Evolutionary conservation across 2,329 filamentous ascomycete genomes (phyloP).

Genomic region (Exophiala calicioides): DNA sequence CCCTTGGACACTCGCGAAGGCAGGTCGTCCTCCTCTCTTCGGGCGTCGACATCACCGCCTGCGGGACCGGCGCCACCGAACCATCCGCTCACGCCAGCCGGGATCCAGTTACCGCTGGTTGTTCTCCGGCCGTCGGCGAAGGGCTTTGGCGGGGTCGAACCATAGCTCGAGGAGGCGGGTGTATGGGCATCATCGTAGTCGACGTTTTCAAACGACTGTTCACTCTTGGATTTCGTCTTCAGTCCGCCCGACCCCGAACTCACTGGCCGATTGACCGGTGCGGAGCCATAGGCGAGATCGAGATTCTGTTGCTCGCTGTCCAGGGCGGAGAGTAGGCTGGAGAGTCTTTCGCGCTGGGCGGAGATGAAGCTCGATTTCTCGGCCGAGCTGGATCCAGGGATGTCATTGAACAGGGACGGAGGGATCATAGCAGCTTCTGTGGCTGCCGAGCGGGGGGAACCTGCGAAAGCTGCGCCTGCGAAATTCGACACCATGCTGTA

Average conservation of each 20-base stretch:
- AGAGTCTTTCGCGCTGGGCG: slow-evolving; percentile 75
- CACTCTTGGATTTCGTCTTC: slow-evolving; percentile 70
- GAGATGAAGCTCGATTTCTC: slow-evolving; percentile 74
- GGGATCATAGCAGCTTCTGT: slow-evolving; percentile 26
- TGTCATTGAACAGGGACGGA: slow-evolving; percentile 68
- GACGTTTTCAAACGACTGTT: slow-evolving; percentile 86
- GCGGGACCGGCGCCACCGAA: slow-evolving; percentile 18
- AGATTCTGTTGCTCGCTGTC: slow-evolving; percentile 74
- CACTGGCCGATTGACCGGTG: slow-evolving; percentile 29
- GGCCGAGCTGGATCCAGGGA: slow-evolving; percentile 55
- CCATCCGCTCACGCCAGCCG: slow-evolving; percentile 25
- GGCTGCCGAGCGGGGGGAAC: slow-evolving; percentile 16
- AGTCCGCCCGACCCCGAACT: slow-evolving; percentile 25
- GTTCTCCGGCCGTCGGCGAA: slow-evolving; percentile 17
- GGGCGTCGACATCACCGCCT: slow-evolving; percentile 13
- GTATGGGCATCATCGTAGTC: slow-evolving; percentile 68
- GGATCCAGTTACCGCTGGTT: slow-evolving; percentile 29
- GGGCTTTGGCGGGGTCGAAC: slow-evolving; percentile 10
- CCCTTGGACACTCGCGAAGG: slow-evolving; percentile 13
- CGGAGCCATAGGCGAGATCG: slow-evolving; percentile 44
- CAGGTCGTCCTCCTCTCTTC: slow-evolving; percentile 9
- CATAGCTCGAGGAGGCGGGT: slow-evolving; percentile 14
- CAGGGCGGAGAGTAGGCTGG: slow-evolving; percentile 72
- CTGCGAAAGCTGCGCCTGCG: slow-evolving; percentile 57
- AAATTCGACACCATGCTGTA: slow-evolving; percentile 77